phyloP scores from a whole-genome alignment of 2,329 filamentous ascomycete species.

The Aspergillus quadrilineatus region DNA sequence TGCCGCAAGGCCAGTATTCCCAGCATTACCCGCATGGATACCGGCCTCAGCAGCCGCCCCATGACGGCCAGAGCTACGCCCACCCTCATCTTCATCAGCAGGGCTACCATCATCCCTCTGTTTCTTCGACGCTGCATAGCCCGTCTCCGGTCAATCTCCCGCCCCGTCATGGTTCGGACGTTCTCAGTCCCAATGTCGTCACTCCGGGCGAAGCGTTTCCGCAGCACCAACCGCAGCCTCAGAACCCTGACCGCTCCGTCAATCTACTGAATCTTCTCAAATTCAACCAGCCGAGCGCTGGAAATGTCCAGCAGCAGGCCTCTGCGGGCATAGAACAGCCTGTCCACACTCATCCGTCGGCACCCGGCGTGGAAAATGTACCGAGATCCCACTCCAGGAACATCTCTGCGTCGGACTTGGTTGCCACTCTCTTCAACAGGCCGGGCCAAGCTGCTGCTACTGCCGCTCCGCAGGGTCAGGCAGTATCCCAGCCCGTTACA shows the following conservation, averaged over 20 bases:
- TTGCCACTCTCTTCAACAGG: slow-evolving; percentile 56
- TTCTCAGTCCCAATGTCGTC: slow-evolving; percentile 57
- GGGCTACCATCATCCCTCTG: slow-evolving; percentile 55
- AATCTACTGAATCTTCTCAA: slow-evolving; percentile 65
- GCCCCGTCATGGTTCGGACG: slow-evolving; percentile 57
- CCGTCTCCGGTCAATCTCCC: slow-evolving; percentile 55
- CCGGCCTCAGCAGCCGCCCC: slow-evolving; percentile 31
- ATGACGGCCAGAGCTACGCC: slow-evolving; percentile 34
- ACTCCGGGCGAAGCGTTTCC: slow-evolving; percentile 45
- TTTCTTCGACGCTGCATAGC: slow-evolving; percentile 59
- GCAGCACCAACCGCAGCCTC: slow-evolving; percentile 37
- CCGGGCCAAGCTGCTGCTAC: slow-evolving; percentile 27
- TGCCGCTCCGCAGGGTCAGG: slow-evolving; percentile 29
- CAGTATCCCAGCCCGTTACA: slow-evolving; percentile 24
- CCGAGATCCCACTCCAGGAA: slow-evolving; percentile 34
- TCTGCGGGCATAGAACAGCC: slow-evolving; percentile 26
- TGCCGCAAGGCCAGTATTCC: slow-evolving; percentile 23
- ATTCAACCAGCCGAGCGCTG: slow-evolving; percentile 54
- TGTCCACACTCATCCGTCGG: slow-evolving; percentile 29
- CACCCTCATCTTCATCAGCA: slow-evolving; percentile 33
- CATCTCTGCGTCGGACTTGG: slow-evolving; percentile 58
- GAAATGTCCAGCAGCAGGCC: slow-evolving; percentile 31
- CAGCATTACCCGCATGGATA: slow-evolving; percentile 33
- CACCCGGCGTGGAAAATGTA: slow-evolving; percentile 22
- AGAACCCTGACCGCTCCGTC: slow-evolving; percentile 51